These are phyloP conservation scores for Pestalotiopsis sp. DNA, from an alignment of 2,329 filamentous ascomycete species.

Conservation along the genomic window DNA sequence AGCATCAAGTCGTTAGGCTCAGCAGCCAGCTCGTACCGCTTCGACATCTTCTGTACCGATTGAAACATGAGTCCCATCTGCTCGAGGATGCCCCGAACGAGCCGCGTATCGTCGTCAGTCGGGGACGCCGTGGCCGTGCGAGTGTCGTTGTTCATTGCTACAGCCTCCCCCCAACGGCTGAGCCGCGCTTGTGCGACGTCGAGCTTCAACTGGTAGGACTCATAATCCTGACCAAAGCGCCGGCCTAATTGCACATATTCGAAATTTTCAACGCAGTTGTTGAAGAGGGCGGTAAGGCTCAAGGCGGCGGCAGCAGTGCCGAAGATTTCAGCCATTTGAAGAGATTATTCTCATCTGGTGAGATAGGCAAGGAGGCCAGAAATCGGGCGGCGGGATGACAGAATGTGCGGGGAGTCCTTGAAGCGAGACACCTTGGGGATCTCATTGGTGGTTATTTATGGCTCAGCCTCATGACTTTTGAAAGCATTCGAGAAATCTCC, in stretches of 20 bases:
- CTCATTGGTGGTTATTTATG: too few relatives aligned
- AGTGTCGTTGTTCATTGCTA: slow-evolving; percentile 30
- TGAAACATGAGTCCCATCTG: slow-evolving; percentile 29
- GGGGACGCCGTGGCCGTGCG: slow-evolving; percentile 20
- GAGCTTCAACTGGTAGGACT: slow-evolving; percentile 34
- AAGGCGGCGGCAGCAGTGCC: not conserved
- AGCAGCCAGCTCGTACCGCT: slow-evolving; percentile 21
- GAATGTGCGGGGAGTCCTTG: too few relatives aligned
- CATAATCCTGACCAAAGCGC: slow-evolving; percentile 35
- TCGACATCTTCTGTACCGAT: slow-evolving; percentile 22
- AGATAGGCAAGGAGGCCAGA: too few relatives aligned
- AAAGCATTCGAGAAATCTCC: too few relatives aligned
- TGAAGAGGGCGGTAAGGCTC: not conserved
- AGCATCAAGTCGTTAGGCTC: slow-evolving; percentile 13
- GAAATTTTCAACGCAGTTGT: slow-evolving; percentile 33
- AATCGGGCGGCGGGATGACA: too few relatives aligned
- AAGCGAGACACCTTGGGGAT: too few relatives aligned
- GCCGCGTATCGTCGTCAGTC: not conserved
- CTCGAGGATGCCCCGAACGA: slow-evolving; percentile 22
- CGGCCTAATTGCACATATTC: slow-evolving; percentile 40
- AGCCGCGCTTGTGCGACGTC: slow-evolving; percentile 33
- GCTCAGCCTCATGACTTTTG: too few relatives aligned
- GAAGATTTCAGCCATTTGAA: not conserved
- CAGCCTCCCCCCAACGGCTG: slow-evolving; percentile 36
- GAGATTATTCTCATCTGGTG: too few relatives aligned